Conservation (phyloP, 176 grass and related monocot species). For the Aegilops bicornis region DNA sequence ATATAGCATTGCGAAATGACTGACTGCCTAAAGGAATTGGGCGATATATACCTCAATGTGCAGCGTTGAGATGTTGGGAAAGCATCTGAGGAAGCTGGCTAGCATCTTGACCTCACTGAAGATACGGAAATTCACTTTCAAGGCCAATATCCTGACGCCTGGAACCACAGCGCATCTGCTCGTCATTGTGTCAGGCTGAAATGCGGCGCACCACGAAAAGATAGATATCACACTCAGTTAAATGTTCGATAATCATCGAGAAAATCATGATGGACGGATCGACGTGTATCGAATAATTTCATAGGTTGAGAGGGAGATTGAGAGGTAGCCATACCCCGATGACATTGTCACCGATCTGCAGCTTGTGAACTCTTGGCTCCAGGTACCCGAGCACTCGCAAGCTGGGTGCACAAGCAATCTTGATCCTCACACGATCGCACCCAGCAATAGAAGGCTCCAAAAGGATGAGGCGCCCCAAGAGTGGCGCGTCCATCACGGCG, state of each 20-base stretch:
- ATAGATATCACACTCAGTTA: neutral
- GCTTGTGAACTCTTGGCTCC: neutral
- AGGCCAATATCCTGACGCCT: neutral
- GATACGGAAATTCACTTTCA: constrained; percentile 14
- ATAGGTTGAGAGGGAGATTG: neutral
- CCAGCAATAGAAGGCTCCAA: neutral
- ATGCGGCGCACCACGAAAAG: neutral
- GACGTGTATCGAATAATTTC: neutral
- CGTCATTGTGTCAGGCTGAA: constrained; percentile 4
- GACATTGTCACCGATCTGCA: neutral
- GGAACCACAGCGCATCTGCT: neutral
- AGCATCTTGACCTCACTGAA: neutral
- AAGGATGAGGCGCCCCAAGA: constrained; percentile 25
- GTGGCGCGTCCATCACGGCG: neutral
- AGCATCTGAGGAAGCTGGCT: constrained; percentile 29
- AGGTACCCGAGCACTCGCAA: constrained; percentile 11
- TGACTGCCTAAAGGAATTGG: neutral
- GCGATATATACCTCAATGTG: neutral
- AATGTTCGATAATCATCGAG: neutral
- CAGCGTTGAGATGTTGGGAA: constrained; percentile 19
- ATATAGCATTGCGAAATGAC: neutral
- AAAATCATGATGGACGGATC: neutral
- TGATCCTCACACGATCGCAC: neutral
- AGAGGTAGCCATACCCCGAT: neutral
- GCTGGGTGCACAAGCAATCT: neutral